These are phyloP conservation scores for Leishmania lainsoni DNA, from an alignment of 208 protist genomes.

Conservation along the genomic window DNA sequence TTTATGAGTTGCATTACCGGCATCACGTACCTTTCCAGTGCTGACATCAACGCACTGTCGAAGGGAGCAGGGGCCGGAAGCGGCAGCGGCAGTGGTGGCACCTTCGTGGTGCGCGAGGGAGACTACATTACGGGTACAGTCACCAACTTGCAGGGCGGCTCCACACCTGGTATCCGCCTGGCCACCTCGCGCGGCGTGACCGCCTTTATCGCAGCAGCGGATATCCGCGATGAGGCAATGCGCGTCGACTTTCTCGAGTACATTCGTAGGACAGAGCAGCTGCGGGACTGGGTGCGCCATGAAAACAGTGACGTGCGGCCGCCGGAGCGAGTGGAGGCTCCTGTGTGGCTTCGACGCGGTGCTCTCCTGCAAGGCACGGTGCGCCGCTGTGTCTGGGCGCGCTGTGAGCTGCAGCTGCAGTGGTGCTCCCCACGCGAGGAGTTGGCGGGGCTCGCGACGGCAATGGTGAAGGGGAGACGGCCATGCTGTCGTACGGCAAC, in stretches of 20 bases:
- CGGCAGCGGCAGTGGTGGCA: constrained; percentile 19
- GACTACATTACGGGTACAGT: constrained; percentile 75
- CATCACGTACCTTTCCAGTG: constrained; percentile 51
- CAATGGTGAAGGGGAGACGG: constrained; percentile 8
- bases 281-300: constrained; percentile 23
- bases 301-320: constrained; percentile 4
- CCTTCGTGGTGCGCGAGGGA: constrained; percentile 65
- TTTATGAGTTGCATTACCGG: constrained; percentile 74
- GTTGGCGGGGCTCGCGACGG: constrained; percentile 5
- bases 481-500: constrained; percentile 39
- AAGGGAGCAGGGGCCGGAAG: constrained; percentile 2
- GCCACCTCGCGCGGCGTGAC: constrained; percentile 60
- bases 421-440: constrained; percentile 69
- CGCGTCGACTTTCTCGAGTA: constrained; percentile 58
- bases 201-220: constrained; percentile 64
- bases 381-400: constrained; percentile 58
- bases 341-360: constrained; percentile 66
- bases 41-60: constrained; percentile 24
- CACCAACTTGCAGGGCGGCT: constrained; percentile 48
- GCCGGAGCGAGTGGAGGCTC: constrained; percentile 14
- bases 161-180: constrained; percentile 54
- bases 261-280: constrained; percentile 37
- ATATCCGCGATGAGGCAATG: constrained; percentile 62
- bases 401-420: constrained; percentile 72
- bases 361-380: constrained; percentile 77